Evolutionary conservation across 2,329 filamentous ascomycete species (phyloP), one percentile per base, ranked within the genome.

Genomic region (Pezicula neosporulosa): DNA sequence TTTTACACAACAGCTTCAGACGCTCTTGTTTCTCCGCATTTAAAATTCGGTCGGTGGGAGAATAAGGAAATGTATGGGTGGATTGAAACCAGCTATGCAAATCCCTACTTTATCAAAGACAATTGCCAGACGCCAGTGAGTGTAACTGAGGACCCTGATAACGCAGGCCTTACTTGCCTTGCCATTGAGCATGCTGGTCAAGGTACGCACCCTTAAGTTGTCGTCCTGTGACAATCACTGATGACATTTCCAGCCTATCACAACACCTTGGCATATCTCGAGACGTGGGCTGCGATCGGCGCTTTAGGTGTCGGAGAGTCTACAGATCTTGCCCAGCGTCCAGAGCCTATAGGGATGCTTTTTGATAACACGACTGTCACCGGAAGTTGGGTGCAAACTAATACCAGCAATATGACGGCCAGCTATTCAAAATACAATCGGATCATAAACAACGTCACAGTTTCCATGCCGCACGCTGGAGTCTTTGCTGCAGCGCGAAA

Each of bases 1-100:
- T 76, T 93, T 6, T 94, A 92, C 63, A 90, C 86, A 0, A 87
- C 87, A 2, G 89, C 89, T 0, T 86, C 86, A 0, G 86, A 90
- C 56, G 84, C 87, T 8, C 72, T 93, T 61, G 86, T 93, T 0
- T 78, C 87, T 3, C 89, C 89, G 0, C 86, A 88, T 60, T 73
- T 93, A 6, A 83, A 78, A 48, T 79, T 78, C 54, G 81, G 83
- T 1, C 63, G 66, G 1, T 79, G 77, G 71, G 68, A 84, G 39
- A 52, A 66, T 1, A 72, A 62, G 49, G 59, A 72, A 0, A 63
- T 92, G 30, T 66, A 70, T 12, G 86, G 84, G 0, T 68, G 76
- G 3, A 82, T 90, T 1, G 71, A 72, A 19, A 70, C 83, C 1
- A 77, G 76, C 1, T 92, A 88, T 59, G 84, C 80, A 1, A 90